Percentiles rank a stretch among this genome's conserved stretches.
phyloP scores from a whole-genome alignment of 2,329 filamentous ascomycete species.

The Pyricularia grisea region DNA sequence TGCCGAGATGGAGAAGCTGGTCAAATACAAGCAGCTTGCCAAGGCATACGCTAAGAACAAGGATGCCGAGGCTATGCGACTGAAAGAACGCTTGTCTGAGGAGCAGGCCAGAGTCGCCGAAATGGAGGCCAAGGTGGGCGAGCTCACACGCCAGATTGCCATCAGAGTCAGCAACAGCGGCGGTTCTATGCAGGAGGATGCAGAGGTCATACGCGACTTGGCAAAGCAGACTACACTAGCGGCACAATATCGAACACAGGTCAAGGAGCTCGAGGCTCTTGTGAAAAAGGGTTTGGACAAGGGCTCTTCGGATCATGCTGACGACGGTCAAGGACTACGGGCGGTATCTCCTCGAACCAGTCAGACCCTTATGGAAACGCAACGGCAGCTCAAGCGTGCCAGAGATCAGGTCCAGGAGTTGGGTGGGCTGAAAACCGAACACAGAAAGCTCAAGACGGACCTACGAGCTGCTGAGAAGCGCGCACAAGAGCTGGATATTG shows the following conservation, averaged over 20 bases:
- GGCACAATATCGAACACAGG: constrained; percentile 47
- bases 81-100: constrained; percentile 56
- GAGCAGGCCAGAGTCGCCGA: constrained; percentile 55
- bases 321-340: constrained; percentile 5
- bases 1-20: constrained; percentile 65
- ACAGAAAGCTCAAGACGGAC: constrained; percentile 40
- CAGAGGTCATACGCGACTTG: constrained; percentile 42
- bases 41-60: constrained; percentile 73
- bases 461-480: constrained; percentile 38
- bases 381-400: constrained; percentile 44
- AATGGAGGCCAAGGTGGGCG: constrained; percentile 54
- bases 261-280: constrained; percentile 47
- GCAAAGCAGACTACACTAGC: constrained; percentile 48
- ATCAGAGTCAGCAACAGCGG: constrained; percentile 20
- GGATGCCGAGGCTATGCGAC: constrained; percentile 58
- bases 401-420: constrained; percentile 44
- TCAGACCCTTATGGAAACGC: constrained; percentile 40
- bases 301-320: not conserved
- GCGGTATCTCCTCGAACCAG: constrained; percentile 40
- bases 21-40: constrained; percentile 70
- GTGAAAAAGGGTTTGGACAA: constrained; percentile 27
- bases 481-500: constrained; percentile 24
- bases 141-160: constrained; percentile 49
- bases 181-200: constrained; percentile 14
- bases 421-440: constrained; percentile 39